A percentile compares a stretch with the other conserved stretches of the same genome.
phyloP scores from a whole-genome alignment of 2,329 filamentous ascomycete species.

The Orbilia oligospora region DNA sequence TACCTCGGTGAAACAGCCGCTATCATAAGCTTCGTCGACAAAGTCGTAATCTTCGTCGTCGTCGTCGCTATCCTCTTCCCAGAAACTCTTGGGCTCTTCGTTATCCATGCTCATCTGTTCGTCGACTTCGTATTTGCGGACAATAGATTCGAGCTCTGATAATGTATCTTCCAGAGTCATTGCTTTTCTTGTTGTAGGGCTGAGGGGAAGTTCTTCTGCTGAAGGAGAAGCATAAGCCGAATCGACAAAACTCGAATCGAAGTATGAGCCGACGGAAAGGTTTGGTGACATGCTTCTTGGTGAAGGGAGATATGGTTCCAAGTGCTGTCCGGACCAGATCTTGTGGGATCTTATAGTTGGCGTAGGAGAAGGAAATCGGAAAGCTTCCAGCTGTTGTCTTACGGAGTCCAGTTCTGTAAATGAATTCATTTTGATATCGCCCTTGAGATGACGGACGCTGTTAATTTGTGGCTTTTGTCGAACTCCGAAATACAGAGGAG shows the following conservation, averaged over 20 bases:
- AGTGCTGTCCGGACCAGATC: constrained; percentile 57
- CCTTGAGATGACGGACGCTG: constrained; percentile 21
- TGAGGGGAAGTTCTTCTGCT: constrained; percentile 41
- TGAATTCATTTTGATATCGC: constrained; percentile 28
- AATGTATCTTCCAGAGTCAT: constrained; percentile 56
- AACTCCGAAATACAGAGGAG: constrained; percentile 2
- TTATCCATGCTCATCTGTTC: not conserved
- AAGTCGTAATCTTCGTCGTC: constrained; percentile 52
- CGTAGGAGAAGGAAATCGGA: constrained; percentile 57
- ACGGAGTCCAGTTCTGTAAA: constrained; percentile 54
- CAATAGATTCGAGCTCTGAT: constrained; percentile 57
- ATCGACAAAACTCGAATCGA: constrained; percentile 45
- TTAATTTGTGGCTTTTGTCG: constrained; percentile 19
- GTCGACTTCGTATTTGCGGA: constrained; percentile 58
- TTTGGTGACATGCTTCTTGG: constrained; percentile 51
- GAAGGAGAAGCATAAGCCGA: constrained; percentile 57
- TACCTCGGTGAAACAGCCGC: constrained; percentile 60
- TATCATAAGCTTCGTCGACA: constrained; percentile 59
- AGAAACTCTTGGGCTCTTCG: constrained; percentile 49
- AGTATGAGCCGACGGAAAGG: constrained; percentile 20
- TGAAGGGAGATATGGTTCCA: constrained; percentile 55
- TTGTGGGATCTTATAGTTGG: constrained; percentile 56
- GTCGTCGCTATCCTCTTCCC: constrained; percentile 52
- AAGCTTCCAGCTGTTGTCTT: constrained; percentile 54
- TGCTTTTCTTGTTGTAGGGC: constrained; percentile 27